Evolutionary conservation across 768 basidiomycete species (phyloP), one percentile per base, ranked within the genome.

Genomic region (Mycena maculata): DNA sequence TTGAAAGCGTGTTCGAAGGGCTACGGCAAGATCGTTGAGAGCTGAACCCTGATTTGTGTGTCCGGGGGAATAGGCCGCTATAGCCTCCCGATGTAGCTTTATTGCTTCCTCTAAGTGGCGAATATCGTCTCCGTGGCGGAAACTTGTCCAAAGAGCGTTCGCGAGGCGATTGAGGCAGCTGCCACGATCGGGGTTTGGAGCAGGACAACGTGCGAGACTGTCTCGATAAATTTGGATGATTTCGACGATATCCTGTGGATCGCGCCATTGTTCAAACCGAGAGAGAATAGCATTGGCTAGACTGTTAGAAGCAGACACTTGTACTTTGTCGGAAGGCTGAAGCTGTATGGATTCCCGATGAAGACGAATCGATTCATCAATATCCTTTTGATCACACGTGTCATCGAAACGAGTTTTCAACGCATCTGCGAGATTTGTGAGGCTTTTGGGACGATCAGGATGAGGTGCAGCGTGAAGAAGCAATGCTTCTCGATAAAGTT

Each of bases 401-500:
- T 45, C 28, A 31, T 47, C 44, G 42, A 47, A 58, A 33, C 41
- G 57, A 45, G 44, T 47, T 36, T 58, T 33, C 30, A 58, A 47
- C 18, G 44, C 57, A 58, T 45, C 31, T 33, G 57, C 57, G 22
- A 58, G 57, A 47, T 31, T 47, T 45, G 27, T 58, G 42, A 58
- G 44, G 31, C 28, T 45, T 47, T 45, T 30, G 41, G 15, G 25
- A 12, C 57, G 57, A 36, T 58, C 57, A 31, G 57, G 57, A 45
- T 58, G 57, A 47, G 57, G 57, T 45, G 23, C 57, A 58, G 57
- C 57, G 22, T 47, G 42, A 22, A 58, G 44, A 33, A 44, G 15
- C 27, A 58, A 36, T 33, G 57, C 57, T 36, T 58, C 57, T 31
- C 57, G 57, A 58, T 58, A 20, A n/a, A 58, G 42, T 47, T 45